phyloP scores from a whole-genome alignment of 2,329 filamentous ascomycete genomes.

The Chaetomiaceae sp. region DNA sequence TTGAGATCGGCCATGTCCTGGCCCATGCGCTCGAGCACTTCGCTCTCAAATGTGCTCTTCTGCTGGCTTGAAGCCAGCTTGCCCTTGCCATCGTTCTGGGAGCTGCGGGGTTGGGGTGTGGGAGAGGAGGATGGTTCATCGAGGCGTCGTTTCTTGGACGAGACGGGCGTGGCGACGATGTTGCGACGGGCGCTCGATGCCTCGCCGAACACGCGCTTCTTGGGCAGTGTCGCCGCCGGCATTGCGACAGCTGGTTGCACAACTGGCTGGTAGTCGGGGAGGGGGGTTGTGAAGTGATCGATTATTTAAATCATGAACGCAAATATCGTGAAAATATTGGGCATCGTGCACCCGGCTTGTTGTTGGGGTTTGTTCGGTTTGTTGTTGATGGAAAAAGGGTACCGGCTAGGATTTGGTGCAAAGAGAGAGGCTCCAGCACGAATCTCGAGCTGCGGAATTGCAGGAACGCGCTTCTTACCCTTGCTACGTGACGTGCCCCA shows the following conservation, averaged over 20 bases:
- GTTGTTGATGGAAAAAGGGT: neutral
- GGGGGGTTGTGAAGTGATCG: neutral
- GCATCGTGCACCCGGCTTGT: neutral
- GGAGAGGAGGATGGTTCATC: constrained; percentile 57
- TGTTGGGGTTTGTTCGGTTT: neutral
- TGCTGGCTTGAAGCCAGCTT: constrained; percentile 65
- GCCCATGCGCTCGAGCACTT: constrained; percentile 91
- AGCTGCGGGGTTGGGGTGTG: constrained; percentile 55
- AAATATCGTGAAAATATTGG: neutral
- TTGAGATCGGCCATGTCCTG: constrained; percentile 87
- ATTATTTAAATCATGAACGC: neutral
- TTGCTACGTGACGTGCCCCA: constrained; percentile 31
- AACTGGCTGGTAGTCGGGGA: too few relatives aligned
- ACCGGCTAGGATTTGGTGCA: neutral
- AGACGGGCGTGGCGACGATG: constrained; percentile 48
- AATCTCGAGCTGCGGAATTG: constrained; percentile 13
- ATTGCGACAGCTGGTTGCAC: constrained; percentile 11
- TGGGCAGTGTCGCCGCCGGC: constrained; percentile 49
- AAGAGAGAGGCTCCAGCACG: constrained; percentile 9
- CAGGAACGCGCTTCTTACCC: constrained; percentile 24
- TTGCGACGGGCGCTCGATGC: constrained; percentile 61
- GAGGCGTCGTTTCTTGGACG: constrained; percentile 79
- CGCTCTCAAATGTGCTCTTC: constrained; percentile 89
- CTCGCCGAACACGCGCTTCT: constrained; percentile 71
- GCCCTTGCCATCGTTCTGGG: constrained; percentile 57